A percentile compares a stretch with the other conserved stretches of the same genome.
Conservation (phyloP, 257 asterid genomes). For the Parsonsia alboflavescens region DNA sequence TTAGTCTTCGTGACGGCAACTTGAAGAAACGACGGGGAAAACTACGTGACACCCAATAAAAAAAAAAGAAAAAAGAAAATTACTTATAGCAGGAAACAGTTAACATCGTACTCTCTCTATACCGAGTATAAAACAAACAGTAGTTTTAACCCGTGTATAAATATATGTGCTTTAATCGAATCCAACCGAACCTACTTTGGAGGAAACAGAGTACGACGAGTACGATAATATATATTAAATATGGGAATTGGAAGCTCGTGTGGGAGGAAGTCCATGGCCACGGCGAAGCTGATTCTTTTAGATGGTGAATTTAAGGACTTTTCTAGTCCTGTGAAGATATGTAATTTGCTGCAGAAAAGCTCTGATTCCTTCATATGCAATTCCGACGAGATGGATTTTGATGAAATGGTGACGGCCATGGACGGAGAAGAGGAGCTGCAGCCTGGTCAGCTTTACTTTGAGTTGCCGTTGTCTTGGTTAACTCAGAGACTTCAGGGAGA, state of each 20-base stretch:
- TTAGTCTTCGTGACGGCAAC: background rate
- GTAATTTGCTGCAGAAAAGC: conserved; percentile 9
- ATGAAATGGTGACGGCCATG: conserved; percentile 17
- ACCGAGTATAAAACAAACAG: no score
- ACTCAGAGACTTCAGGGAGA: conserved; percentile 24
- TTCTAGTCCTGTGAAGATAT: conserved; percentile 17
- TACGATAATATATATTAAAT: no score
- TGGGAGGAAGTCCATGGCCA: conserved; percentile 6
- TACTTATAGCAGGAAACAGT: no score
- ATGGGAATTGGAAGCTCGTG: conserved; percentile 18
- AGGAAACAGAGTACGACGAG: no score
- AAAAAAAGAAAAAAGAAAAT: no score
- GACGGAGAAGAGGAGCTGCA: conserved; percentile 21
- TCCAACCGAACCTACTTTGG: no score
- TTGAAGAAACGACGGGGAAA: background rate
- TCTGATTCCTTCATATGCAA: conserved; percentile 27
- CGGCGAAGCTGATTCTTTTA: conserved; percentile 22
- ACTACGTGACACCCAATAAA: background rate
- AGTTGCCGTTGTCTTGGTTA: conserved; percentile 19
- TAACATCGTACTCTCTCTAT: no score
- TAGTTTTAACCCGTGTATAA: no score
- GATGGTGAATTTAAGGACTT: conserved; percentile 25
- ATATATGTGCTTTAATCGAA: no score
- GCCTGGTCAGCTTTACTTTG: conserved; percentile 35
- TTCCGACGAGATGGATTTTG: conserved; percentile 35